A percentile compares a stretch with the other conserved stretches of the same genome.
Conservation (phyloP, 805 yeast species). For the Wickerhamiella allomyrinae region DNA sequence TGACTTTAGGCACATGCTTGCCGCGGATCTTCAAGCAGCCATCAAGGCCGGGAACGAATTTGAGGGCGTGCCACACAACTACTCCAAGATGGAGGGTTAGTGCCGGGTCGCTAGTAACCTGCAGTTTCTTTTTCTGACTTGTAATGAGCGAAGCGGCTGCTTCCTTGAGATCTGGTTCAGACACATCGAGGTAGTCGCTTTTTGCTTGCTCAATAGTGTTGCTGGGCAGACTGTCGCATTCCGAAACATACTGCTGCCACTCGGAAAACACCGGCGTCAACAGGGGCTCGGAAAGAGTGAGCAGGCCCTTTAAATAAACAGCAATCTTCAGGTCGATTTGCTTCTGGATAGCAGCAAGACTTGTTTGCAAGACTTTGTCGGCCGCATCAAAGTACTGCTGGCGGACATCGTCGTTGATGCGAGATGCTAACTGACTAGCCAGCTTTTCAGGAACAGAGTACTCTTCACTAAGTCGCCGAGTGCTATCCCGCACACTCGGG, state of each 20-base stretch:
- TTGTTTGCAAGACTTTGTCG: background rate
- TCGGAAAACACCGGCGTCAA: conserved; percentile 11
- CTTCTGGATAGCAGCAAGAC: conserved; percentile 5
- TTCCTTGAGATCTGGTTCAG: background rate
- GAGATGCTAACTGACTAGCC: background rate
- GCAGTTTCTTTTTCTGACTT: conserved; percentile 8
- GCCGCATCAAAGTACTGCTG: conserved; percentile 5
- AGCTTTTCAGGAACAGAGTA: conserved; percentile 6
- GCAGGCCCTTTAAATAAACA: conserved; percentile 16
- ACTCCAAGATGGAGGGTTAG: conserved; percentile 19
- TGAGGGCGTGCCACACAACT: conserved; percentile 12
- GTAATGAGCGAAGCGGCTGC: conserved; percentile 7
- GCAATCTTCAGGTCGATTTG: conserved; percentile 10
- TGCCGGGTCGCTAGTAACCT: conserved; percentile 16
- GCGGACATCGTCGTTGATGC: conserved; percentile 1
- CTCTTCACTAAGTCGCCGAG: background rate
- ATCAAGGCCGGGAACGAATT: conserved; percentile 3
- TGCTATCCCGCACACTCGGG: background rate
- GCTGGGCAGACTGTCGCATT: background rate
- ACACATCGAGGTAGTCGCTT: background rate
- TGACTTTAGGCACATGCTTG: conserved; percentile 20
- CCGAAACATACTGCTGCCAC: conserved; percentile 17
- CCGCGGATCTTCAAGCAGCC: conserved; percentile 19
- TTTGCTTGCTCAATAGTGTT: conserved; percentile 2
- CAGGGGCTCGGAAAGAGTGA: conserved; percentile 6